These are phyloP conservation scores for Cantharellus anzutake DNA, from an alignment of 768 basidiomycete genomes.

Conservation along the genomic window DNA sequence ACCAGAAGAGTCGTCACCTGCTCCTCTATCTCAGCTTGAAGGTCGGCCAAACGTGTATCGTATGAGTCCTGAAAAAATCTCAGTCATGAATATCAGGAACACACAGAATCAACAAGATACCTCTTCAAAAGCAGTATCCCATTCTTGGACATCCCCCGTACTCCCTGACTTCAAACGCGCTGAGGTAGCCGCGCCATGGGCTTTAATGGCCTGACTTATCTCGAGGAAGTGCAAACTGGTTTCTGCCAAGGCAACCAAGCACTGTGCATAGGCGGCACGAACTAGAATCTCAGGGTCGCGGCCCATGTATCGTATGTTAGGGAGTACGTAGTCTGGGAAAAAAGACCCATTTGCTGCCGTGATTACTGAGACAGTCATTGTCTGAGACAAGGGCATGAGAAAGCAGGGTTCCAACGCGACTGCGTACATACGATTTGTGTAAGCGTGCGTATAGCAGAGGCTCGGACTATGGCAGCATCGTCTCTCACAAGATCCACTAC, in stretches of 20 bases:
- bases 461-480: slow-evolving; percentile 66
- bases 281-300: slow-evolving; percentile 74
- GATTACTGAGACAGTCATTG: slow-evolving; percentile 51
- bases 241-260: slow-evolving; percentile 68
- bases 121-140: slow-evolving; percentile 67
- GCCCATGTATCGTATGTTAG: slow-evolving; percentile 66
- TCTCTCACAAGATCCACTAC: slow-evolving; percentile 78
- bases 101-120: slow-evolving; percentile 18
- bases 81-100: neutral
- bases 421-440: slow-evolving; percentile 54
- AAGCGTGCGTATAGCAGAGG: slow-evolving; percentile 54
- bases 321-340: slow-evolving; percentile 90
- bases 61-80: slow-evolving; percentile 52
- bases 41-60: slow-evolving; percentile 67
- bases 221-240: slow-evolving; percentile 78
- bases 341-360: slow-evolving; percentile 43
- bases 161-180: slow-evolving; percentile 33
- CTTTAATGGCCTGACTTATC: slow-evolving; percentile 81
- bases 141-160: slow-evolving; percentile 29
- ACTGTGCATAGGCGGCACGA: slow-evolving; percentile 63
- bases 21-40: slow-evolving; percentile 72
- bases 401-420: neutral
- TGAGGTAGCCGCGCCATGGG: slow-evolving; percentile 37
- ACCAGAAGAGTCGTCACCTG: slow-evolving; percentile 72
- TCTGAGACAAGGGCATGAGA: slow-evolving; percentile 10